Base-by-base conservation (phyloP, 2,329 filamentous ascomycete genomes). In the Xylariomycetidae sp. region DNA sequence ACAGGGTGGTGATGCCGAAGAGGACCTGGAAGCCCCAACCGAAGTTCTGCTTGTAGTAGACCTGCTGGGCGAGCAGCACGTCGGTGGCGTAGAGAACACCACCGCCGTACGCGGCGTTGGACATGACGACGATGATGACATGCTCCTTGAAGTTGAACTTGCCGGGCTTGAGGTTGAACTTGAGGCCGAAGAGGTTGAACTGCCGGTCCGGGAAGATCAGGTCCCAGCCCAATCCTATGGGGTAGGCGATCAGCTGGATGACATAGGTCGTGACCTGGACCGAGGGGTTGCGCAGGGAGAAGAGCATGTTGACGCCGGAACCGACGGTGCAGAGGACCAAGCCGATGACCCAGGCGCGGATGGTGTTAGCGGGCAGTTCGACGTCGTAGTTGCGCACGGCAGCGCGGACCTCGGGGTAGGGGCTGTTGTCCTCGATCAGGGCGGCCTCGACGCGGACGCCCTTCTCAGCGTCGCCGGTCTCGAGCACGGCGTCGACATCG, bases 261-360 rank as follows among this genome's bases (percentile, higher is more conserved):
- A 75, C 71, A 35, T 71, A 71, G 1, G 70, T 66, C 0, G 66
- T 66, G 32, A 76, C 72, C 10, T 57, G 42, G 36, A 76, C 68
- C 35, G 68, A 67, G 2, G 72, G 65, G 25, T 67, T 64, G 26
- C 69, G 68, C 22, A 67, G 43, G 10, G 53, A 56, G 23, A 77
- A 72, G 8, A 76, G 53, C 50, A 73, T 66, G 52, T 79, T 78
- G 48, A 75, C 58, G 2, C 62, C 70, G 0, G 74, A 73, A 18
- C 74, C 72, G 31, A 76, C 54, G 1, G 75, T 79, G 40, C 74
- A 72, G 36, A 78, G 63, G 25, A 79, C 3, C 34, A 74, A 43
- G 20, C 76, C 76, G 35, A 80, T 72, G 5, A 52, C 43, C 76
- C 76, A 80, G 24, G 74, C 72, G 14, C 76, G 74, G 37, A 80